Evolutionary conservation across 192 early-diverging fungal species (phyloP), one percentile per base, ranked within the genome.

Genomic region (Paraglomus brasilianum): DNA sequence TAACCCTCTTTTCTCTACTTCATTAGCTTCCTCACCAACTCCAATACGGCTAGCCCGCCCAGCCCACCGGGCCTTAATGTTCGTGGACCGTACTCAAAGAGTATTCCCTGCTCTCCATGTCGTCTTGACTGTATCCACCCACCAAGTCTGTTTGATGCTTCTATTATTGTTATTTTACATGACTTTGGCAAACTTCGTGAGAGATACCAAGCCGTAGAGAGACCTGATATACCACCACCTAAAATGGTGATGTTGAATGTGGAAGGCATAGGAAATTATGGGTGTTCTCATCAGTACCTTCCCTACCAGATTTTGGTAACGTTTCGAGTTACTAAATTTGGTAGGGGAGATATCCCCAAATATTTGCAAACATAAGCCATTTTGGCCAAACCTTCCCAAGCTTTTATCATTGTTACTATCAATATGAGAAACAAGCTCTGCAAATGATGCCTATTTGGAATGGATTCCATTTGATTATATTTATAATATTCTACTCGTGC

Each of bases 221-320:
- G 86, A 13, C 95, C 95, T 19, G 89, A 88, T 72, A 98, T 90
- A 38, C 96, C 96, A 40, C 92, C 95, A 41, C 96, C 96, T 5
- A 98, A 77, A n/a, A 98, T 87, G 6, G 85, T 83, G 71, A 93
- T 80, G 52, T 72, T 74, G 8, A 73, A 72, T 57, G 71, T 58
- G 22, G 77, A 67, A 22, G 77, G 15, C 77, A 78, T 78, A 30
- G 30, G 30, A 30, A 30, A 30, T n/a, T n/a, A n/a, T n/a, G n/a
- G n/a, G n/a, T n/a, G n/a, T n/a, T n/a, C n/a, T n/a, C n/a, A n/a
- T n/a, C n/a, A n/a, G n/a, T n/a, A n/a, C n/a, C n/a, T n/a, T n/a
- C n/a, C n/a, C n/a, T n/a, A n/a, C n/a, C n/a, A n/a, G n/a, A n/a
- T n/a, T n/a, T n/a, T n/a, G n/a, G n/a, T n/a, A n/a, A n/a, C n/a